phyloP scores from a whole-genome alignment of 78 protist species.

The Chrysochromulina tobinii region DNA sequence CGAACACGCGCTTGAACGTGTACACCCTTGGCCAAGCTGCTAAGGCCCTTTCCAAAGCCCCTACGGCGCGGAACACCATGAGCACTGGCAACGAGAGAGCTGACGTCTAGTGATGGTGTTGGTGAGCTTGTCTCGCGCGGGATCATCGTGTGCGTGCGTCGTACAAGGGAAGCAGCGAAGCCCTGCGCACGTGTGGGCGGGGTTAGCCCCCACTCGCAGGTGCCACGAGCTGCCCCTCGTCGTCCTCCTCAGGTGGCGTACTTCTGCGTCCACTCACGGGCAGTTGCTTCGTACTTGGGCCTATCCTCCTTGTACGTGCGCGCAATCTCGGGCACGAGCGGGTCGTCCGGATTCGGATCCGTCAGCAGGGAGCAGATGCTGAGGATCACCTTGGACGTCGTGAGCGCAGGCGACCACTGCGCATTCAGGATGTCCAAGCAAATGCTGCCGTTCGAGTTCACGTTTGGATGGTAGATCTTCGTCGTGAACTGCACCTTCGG shows the following conservation, averaged over 20 bases:
- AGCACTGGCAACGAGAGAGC: too few species aligned
- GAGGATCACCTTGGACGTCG: constrained; percentile 87
- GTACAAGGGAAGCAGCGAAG: too few species aligned
- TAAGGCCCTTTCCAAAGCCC: too few species aligned
- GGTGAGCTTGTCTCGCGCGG: too few species aligned
- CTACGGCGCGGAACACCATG: too few species aligned
- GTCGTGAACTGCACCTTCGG: constrained; percentile 91
- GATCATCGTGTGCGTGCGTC: too few species aligned
- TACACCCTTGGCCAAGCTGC: too few species aligned
- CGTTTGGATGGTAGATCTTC: constrained; percentile 89
- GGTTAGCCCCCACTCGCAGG: too few species aligned
- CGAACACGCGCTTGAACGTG: too few species aligned
- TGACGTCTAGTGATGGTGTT: too few species aligned
- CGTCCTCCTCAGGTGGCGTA: constrained; percentile 40
- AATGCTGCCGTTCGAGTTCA: constrained; percentile 83
- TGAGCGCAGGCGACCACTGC: constrained; percentile 94
- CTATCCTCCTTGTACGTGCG: constrained; percentile 74
- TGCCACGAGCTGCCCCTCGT: too few species aligned
- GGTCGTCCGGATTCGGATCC: constrained; percentile 96
- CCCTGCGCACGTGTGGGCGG: too few species aligned
- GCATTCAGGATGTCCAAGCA: constrained; percentile 94
- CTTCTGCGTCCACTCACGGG: constrained; percentile 84
- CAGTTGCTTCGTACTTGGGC: constrained; percentile 67
- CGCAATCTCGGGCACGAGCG: constrained; percentile 93
- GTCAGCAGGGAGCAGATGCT: constrained; percentile 86